Percentiles rank a stretch among this genome's conserved stretches.
These are phyloP conservation scores for Cyclotella sp. DNA, from an alignment of 108 stramenopile genomes.

Conservation along the genomic window DNA sequence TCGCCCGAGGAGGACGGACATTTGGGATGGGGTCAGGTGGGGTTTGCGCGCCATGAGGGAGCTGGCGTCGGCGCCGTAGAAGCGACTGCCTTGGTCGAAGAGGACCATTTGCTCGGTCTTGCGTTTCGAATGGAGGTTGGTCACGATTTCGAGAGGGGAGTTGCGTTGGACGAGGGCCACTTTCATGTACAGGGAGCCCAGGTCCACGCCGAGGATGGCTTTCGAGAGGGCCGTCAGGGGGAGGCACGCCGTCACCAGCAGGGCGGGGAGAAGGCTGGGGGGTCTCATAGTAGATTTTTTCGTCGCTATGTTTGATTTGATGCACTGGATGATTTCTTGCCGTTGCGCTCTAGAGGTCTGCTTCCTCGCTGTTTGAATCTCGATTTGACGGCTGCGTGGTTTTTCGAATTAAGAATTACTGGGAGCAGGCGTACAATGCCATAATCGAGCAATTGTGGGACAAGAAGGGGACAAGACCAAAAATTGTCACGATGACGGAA, in stretches of 20 bases:
- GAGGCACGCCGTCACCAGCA: conserved; percentile 17
- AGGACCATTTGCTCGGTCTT: conserved; percentile 98
- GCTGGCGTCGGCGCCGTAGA: conserved; percentile 95
- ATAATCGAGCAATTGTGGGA: no score
- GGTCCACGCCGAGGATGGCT: conserved; percentile 97
- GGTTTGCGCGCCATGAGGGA: conserved; percentile 93
- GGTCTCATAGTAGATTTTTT: conserved; percentile 5
- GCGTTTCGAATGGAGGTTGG: conserved; percentile 97
- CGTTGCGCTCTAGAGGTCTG: no score
- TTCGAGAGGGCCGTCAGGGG: conserved; percentile 65
- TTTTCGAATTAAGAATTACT: no score
- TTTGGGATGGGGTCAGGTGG: conserved; percentile 76
- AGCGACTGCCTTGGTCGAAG: conserved; percentile 93
- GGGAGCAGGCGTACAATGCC: no score
- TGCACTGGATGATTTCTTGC: no score
- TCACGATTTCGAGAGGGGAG: conserved; percentile 97
- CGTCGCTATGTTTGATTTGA: not conserved
- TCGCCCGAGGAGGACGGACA: conserved; percentile 89
- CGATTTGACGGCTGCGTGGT: no score
- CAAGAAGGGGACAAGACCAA: no score
- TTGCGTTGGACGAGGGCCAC: conserved; percentile 97
- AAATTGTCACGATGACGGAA: no score
- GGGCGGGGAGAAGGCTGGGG: conserved; percentile 35
- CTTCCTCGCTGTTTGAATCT: no score
- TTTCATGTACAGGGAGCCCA: conserved; percentile 98